Conservation (phyloP, 2,329 filamentous ascomycete species). For the Exophiala oligosperma region DNA sequence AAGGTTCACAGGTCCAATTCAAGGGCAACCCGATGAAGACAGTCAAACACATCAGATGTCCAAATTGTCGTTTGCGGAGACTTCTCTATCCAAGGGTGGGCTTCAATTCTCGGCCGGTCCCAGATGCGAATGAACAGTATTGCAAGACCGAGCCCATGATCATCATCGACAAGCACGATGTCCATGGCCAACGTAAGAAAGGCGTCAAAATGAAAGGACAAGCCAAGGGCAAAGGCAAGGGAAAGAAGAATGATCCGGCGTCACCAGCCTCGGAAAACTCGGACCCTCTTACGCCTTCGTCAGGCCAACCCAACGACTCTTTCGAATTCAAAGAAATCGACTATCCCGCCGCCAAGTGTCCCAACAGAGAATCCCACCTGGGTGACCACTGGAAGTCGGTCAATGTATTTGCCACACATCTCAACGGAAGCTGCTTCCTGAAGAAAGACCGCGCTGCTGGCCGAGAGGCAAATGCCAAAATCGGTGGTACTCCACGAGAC, state of each 20-base stretch:
- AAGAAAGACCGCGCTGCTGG: conserved; percentile 28
- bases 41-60: conserved; percentile 60
- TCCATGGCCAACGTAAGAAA: conserved; percentile 51
- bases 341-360: conserved; percentile 30
- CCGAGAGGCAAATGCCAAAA: conserved; percentile 30
- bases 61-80: conserved; percentile 60
- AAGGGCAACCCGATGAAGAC: conserved; percentile 61
- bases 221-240: conserved; percentile 45
- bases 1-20: conserved; percentile 54
- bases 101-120: conserved; percentile 47
- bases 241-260: conserved; percentile 42
- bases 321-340: conserved; percentile 32
- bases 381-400: conserved; percentile 32
- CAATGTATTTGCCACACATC: conserved; percentile 30
- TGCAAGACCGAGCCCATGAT: conserved; percentile 62
- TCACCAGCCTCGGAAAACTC: conserved; percentile 34
- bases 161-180: conserved; percentile 58
- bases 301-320: conserved; percentile 25
- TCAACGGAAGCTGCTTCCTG: conserved; percentile 30
- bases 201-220: conserved; percentile 31
- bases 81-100: conserved; percentile 59
- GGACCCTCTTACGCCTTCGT: conserved; percentile 28
- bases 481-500: conserved; percentile 28
- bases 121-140: conserved; percentile 52
- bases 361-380: conserved; percentile 30